phyloP scores from a whole-genome alignment of 148 eudicot species.

The Pharnaceum exiguum region DNA sequence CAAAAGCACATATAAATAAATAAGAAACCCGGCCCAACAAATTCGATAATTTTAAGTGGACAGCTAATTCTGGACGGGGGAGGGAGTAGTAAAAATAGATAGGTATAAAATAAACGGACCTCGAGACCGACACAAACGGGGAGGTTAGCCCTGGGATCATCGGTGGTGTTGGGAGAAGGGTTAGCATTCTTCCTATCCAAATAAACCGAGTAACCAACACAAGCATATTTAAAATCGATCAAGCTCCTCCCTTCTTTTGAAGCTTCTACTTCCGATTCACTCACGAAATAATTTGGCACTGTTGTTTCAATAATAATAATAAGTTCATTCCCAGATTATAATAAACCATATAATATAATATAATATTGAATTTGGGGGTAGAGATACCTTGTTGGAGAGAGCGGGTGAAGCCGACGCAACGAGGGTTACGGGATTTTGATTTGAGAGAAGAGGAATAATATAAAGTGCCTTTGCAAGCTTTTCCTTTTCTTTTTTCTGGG shows the following conservation, averaged over 20 bases:
- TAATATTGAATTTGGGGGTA: not conserved
- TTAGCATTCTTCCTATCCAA: constrained; percentile 42
- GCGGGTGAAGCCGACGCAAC: constrained; percentile 73
- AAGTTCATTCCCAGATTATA: not conserved
- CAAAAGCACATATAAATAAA: constrained; percentile 8
- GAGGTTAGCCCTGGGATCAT: constrained; percentile 40
- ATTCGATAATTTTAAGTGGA: not conserved
- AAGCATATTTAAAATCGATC: constrained; percentile 70
- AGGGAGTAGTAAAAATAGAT: not conserved
- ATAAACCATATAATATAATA: not conserved
- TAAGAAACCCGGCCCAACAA: not conserved
- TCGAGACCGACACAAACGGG: constrained; percentile 87
- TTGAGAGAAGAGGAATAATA: constrained; percentile 66
- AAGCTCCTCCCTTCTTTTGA: constrained; percentile 65
- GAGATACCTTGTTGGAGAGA: constrained; percentile 58
- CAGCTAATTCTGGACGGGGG: not conserved
- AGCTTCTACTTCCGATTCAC: constrained; percentile 75
- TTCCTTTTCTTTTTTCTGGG: constrained; percentile 29
- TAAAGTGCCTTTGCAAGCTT: constrained; percentile 75
- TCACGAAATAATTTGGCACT: constrained; percentile 69
- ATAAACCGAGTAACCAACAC: constrained; percentile 85
- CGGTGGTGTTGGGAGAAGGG: constrained; percentile 15
- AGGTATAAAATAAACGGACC: constrained; percentile 27
- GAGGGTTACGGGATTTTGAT: constrained; percentile 66
- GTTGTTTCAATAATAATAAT: no score